Conservation (phyloP, 176 grass and related monocot genomes). For the Ensete glaucum region DNA sequence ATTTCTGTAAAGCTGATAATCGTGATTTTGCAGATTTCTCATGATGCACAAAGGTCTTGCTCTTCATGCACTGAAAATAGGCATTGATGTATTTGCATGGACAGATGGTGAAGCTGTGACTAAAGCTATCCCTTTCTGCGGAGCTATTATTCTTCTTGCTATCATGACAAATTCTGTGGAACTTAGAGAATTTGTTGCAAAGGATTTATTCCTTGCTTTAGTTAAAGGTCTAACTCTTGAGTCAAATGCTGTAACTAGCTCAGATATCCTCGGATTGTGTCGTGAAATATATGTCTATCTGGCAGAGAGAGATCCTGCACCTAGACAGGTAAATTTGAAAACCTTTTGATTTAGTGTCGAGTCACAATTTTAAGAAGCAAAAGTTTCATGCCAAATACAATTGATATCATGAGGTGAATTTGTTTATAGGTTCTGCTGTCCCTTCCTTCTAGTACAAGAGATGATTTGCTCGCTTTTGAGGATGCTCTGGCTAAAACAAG, state of each 20-base stretch:
- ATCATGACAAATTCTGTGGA: slow-evolving; percentile 57
- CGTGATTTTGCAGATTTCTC: slow-evolving; percentile 49
- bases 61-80: slow-evolving; percentile 55
- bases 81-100: slow-evolving; percentile 69
- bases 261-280: slow-evolving; percentile 92
- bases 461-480: slow-evolving; percentile 84
- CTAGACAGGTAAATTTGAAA: slow-evolving; percentile 55
- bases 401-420: background rate
- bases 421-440: slow-evolving; percentile 56
- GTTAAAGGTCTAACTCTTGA: slow-evolving; percentile 72
- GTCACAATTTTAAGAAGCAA: background rate
- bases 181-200: slow-evolving; percentile 83
- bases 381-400: background rate
- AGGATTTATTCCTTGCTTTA: slow-evolving; percentile 85
- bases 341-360: background rate
- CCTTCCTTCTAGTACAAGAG: slow-evolving; percentile 54
- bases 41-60: slow-evolving; percentile 45
- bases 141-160: slow-evolving; percentile 68
- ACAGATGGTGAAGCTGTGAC: slow-evolving; percentile 86
- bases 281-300: slow-evolving; percentile 98
- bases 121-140: slow-evolving; percentile 70
- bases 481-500: slow-evolving; percentile 80
- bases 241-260: slow-evolving; percentile 67
- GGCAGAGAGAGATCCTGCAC: slow-evolving; percentile 65
- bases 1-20: background rate